Conservation (phyloP, 495 filamentous ascomycete species). For the Penicillium longicatenatum region DNA sequence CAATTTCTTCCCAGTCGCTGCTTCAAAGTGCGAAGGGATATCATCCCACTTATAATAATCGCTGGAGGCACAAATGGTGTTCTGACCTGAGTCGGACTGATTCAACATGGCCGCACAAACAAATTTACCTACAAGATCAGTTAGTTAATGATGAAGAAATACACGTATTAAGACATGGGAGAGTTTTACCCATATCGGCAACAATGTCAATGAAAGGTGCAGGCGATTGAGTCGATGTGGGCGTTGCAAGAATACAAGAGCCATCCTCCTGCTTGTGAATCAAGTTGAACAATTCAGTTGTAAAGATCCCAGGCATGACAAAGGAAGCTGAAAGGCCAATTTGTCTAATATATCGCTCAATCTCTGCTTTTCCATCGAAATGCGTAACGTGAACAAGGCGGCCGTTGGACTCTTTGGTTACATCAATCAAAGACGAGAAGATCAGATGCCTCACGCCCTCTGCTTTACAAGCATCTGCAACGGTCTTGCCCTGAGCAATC, state of each 20-base stretch:
- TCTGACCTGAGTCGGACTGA: neutral
- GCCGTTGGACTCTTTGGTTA: neutral
- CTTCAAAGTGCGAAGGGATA: constrained; percentile 5
- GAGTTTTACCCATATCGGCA: neutral
- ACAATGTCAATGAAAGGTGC: neutral
- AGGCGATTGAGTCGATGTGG: neutral
- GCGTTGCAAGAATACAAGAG: neutral
- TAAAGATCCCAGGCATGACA: constrained; percentile 5
- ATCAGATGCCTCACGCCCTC: neutral
- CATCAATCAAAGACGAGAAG: neutral
- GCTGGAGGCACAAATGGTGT: neutral
- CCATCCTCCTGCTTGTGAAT: neutral
- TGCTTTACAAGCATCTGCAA: neutral
- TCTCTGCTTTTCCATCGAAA: constrained; percentile 8
- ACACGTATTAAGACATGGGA: too few relatives aligned
- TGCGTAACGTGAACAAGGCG: constrained; percentile 4
- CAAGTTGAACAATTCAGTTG: constrained; percentile 4
- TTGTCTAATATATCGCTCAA: constrained; percentile 5
- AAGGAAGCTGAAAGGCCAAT: constrained; percentile 1
- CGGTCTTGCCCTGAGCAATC: constrained; percentile 2
- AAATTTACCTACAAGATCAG: neutral
- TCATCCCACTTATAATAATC: constrained; percentile 12
- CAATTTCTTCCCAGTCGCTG: neutral
- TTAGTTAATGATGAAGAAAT: too few relatives aligned
- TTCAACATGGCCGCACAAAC: neutral